Conservation (phyloP, 495 filamentous ascomycete genomes). For the Aspergillus bertholletiae region DNA sequence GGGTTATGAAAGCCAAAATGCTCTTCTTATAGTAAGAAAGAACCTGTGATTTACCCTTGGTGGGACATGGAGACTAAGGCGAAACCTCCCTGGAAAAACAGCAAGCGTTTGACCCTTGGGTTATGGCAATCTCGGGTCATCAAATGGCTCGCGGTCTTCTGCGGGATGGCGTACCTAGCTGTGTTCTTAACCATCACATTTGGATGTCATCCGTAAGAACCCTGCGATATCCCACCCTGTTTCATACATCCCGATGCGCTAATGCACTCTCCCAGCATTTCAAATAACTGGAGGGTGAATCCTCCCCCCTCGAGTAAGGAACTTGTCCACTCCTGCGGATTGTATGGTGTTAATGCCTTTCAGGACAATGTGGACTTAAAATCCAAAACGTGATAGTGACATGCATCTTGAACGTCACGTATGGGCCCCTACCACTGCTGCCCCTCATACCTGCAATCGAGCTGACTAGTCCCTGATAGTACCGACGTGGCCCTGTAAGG, state of each 20-base stretch:
- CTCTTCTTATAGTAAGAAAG: not conserved
- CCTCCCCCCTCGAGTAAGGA: not conserved
- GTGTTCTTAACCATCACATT: constrained; percentile 1
- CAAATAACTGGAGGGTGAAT: constrained; percentile 2
- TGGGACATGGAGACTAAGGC: not conserved
- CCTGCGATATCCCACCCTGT: not conserved
- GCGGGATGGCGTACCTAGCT: not conserved
- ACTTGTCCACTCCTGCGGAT: not conserved
- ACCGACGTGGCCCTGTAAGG: constrained; percentile 1
- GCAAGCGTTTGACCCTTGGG: not conserved
- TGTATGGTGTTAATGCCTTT: not conserved
- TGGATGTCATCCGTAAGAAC: constrained; percentile 1
- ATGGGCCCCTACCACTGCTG: not conserved
- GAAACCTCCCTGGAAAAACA: not conserved
- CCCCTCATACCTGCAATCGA: not conserved
- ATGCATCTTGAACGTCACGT: not conserved
- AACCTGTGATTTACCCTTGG: no score
- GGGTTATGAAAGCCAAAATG: constrained; percentile 5
- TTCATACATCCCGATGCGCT: not conserved
- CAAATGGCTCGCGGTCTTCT: not conserved
- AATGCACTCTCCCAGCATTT: not conserved
- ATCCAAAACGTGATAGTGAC: constrained; percentile 1
- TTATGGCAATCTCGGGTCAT: constrained; percentile 1
- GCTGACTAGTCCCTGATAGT: not conserved
- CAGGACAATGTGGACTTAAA: not conserved